Evolutionary conservation across 169 alveolate genomes (phyloP), one percentile per base, ranked within the genome.

Genomic region (Blepharisma undulans): DNA sequence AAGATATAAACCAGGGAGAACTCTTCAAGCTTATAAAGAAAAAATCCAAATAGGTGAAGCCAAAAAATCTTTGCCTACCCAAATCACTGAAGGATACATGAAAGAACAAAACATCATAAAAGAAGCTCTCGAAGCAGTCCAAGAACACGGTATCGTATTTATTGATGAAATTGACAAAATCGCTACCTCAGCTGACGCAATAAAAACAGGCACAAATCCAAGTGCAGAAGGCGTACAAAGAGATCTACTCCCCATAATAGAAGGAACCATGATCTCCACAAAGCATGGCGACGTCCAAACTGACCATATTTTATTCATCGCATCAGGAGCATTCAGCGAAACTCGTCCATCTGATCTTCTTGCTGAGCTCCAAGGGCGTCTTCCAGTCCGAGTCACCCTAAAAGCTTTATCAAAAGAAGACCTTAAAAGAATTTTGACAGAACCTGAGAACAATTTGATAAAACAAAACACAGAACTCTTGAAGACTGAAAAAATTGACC

Each of bases 161-260:
- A 96, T 98, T 19, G 99, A 98, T 89, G 99, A 98, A 93, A 95
- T 98, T 76, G 99, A 98, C 90, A 98, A 98, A 87, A 96, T 98
- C 22, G 88, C 93, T 18, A 22, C 88, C 6, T 34, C 90, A 18
- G 27, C 34, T 5, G 90, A 92, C 84, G 80, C 93, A 34, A 90
- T 89, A 16, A 85, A 84, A 19, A 84, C 91, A 34, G 96, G 97
- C 14, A 96, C 97, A 18, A 98, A 97, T 72, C 98, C 98, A 14
- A 95, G 98, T 30, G 96, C 97, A 33, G 99, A 97, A 91, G 99
- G 99, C 22, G 99, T 98, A 18, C 97, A 98, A 92, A 95, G 98
- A 48, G 99, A 98, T 92, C 87, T 98, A 32, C 81, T 98, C 48
- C 99, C 99, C 5, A 86, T 98, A 27, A 92, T 98, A 21, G 99